phyloP scores from a whole-genome alignment of 2,329 filamentous ascomycete genomes.

The Claviceps pazoutovae region DNA sequence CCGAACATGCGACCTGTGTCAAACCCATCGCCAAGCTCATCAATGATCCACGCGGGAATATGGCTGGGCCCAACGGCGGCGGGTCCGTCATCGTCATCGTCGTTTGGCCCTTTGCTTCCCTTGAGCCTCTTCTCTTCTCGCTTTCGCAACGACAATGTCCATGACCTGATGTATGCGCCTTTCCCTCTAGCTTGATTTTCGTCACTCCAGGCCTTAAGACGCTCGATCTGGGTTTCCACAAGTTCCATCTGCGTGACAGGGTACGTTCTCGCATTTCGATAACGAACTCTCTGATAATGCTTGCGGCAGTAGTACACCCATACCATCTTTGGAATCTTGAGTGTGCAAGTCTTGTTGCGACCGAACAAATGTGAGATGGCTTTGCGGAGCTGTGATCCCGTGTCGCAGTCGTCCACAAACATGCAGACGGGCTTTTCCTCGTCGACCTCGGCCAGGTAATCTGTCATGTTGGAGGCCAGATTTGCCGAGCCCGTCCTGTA shows the following conservation, averaged over 20 bases:
- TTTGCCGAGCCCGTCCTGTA: neutral
- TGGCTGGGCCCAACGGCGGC: slow-evolving; percentile 22
- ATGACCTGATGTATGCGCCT: slow-evolving; percentile 27
- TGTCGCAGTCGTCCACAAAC: slow-evolving; percentile 43
- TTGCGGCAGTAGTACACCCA: slow-evolving; percentile 73
- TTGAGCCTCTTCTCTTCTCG: slow-evolving; percentile 45
- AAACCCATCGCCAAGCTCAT: slow-evolving; percentile 32
- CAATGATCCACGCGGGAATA: slow-evolving; percentile 35
- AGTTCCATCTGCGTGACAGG: slow-evolving; percentile 49
- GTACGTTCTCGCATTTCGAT: slow-evolving; percentile 50
- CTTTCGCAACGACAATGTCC: slow-evolving; percentile 50
- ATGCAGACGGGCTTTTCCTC: slow-evolving; percentile 30
- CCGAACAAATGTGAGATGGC: slow-evolving; percentile 72
- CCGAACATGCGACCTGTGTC: slow-evolving; percentile 31
- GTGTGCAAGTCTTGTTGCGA: slow-evolving; percentile 66
- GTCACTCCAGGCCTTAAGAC: slow-evolving; percentile 50
- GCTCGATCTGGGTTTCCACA: slow-evolving; percentile 46
- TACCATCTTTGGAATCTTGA: slow-evolving; percentile 50
- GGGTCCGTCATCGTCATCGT: slow-evolving; percentile 16
- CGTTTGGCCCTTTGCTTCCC: slow-evolving; percentile 17
- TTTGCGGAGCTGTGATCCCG: slow-evolving; percentile 51
- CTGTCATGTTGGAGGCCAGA: neutral
- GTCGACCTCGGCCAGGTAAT: slow-evolving; percentile 6
- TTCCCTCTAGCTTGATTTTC: slow-evolving; percentile 24
- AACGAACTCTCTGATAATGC: slow-evolving; percentile 65